Base-by-base conservation (phyloP, 768 basidiomycete genomes). In the Rhizopogon salebrosus region DNA sequence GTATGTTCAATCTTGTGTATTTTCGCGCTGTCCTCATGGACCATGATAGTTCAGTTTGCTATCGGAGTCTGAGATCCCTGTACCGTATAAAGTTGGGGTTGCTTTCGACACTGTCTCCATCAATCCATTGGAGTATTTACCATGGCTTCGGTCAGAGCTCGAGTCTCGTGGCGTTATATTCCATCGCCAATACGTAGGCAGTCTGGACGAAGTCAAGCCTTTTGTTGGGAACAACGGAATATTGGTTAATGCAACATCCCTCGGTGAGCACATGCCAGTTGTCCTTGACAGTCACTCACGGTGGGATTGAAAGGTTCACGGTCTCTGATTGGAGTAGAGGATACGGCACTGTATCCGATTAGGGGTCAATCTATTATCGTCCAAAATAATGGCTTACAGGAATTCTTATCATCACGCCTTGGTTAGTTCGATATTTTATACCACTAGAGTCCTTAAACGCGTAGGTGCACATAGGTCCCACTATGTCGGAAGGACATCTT, bases 351-450 rank as follows among this genome's bases (percentile, higher is more conserved):
- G 23, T 82, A 80, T 62, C 90, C 92, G 0, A 79, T 92, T 55
- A 76, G 92, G 39, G 93, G 93, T 5, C 92, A 95, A 70, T 87
- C 88, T 0, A 83, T 92, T 11, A 66, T 93, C n/a, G 74, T 95
- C 18, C 67, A 80, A 36, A 87, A 87, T 4, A 84, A 87, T 0
- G 77, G 78, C 70, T 71, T 90, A 40, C 43, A 70, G 40, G 71
- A 74, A 52, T 71, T 62, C 46, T 37, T 72, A 22, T 50, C 49
- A 61, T 58, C 54, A 31, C 45, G 61, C n/a, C 35, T 51, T 10
- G 66, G 71, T 71, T 41, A 52, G 67, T 57, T 20, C 2, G 20
- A 36, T 24, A 51, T 31, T 20, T 16, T 16, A 16, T 9, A 3
- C 5, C 3, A 4, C 35, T 31, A 13, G 29, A 9, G 10, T 22